Conservation (phyloP, 331 rosid species). For the Quercus phellos region DNA sequence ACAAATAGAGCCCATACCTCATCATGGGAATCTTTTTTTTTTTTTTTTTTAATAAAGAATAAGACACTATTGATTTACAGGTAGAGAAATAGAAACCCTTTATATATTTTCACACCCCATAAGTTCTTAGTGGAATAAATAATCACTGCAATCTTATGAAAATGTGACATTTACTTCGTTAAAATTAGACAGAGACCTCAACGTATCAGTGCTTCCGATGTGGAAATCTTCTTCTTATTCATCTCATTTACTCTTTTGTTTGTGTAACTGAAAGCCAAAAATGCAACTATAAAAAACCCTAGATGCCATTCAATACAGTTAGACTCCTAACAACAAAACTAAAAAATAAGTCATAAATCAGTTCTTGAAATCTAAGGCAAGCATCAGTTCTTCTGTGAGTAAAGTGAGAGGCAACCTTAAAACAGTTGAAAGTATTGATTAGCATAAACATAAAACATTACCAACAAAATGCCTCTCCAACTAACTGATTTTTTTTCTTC, state of each 20-base stretch:
- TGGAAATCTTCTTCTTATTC: slow-evolving; percentile 1
- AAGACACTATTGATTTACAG: neutral
- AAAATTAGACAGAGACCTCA: neutral
- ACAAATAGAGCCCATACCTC: neutral
- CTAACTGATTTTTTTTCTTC: slow-evolving; percentile 8
- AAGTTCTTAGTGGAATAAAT: neutral
- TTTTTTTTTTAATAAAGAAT: neutral
- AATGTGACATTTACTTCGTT: neutral
- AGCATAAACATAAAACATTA: neutral
- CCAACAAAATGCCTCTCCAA: neutral
- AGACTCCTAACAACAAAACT: neutral
- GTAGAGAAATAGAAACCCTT: neutral
- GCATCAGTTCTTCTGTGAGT: neutral
- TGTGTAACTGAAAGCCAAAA: neutral
- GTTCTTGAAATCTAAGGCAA: neutral
- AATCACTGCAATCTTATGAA: neutral
- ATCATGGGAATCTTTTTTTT: neutral
- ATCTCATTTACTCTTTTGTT: neutral
- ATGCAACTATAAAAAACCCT: slow-evolving; percentile 32
- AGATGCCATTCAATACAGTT: slow-evolving; percentile 8
- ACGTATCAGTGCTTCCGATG: slow-evolving; percentile 1
- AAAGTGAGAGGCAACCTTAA: neutral
- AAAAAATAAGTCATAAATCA: neutral
- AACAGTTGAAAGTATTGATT: neutral
- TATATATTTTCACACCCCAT: neutral